Evolutionary conservation across 2,329 filamentous ascomycete species (phyloP), one percentile per base, ranked within the genome.

Genomic region (Aspergillus terreus): DNA sequence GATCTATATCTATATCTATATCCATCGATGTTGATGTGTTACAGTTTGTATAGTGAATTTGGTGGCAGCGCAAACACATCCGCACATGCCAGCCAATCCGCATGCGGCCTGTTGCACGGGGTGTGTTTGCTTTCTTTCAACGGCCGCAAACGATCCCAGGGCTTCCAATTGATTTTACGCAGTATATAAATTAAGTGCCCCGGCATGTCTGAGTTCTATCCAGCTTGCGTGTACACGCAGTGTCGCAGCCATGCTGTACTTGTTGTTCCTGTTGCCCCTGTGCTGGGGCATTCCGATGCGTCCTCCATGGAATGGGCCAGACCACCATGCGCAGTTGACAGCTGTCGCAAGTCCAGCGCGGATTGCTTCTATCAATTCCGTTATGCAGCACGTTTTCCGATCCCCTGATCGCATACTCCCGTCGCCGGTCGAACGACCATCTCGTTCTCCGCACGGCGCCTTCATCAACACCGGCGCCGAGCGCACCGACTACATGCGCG

Each of bases 101-200:
- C 42, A n/a, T 7, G 40, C 50, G 25, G 47, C n/a, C 25, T 33
- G 12, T 23, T 5, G 50, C 53, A 55, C 53, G 53, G 44, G 53
- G 50, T 17, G 12, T 15, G 3, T 6, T 25, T 30, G 30, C 25
- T 46, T 27, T 35, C 10, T 32, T 33, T 44, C 35, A 42, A 40
- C 30, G 43, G 41, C 44, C n/a, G 47, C 12, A 49, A 44, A 17
- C 23, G 46, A 41, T 44, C 21, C 43, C 32, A 17, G 35, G 12
- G 33, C 11, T 19, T 19, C 19, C 19, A 19, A 4, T 19, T 19
- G 2, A 3, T 19, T 19, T 19, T 19, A 19, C 19, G 19, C 19
- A 19, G 19, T 19, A 19, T 23, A 23, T 23, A 23, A 23, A 23
- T 23, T 1, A 6, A 23, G 23, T 6, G 23, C 23, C 23, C 23